A percentile compares a stretch with the other conserved stretches of the same genome.
Conservation (phyloP, 2,329 filamentous ascomycete genomes). For the Neonectria hederae region DNA sequence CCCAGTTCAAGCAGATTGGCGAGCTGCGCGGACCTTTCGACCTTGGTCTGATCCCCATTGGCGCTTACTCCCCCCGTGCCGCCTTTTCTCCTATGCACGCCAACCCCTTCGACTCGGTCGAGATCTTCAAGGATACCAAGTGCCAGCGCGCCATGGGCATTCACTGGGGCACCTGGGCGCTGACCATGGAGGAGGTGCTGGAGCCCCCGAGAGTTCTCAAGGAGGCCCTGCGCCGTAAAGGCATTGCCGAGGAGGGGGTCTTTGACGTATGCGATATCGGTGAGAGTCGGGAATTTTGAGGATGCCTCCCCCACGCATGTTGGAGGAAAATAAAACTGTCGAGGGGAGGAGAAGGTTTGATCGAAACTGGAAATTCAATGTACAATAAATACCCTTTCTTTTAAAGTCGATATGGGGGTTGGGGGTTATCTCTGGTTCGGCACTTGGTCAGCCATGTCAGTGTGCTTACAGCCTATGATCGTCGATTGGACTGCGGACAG, state of each 20-base stretch:
- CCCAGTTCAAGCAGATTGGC: constrained; percentile 88
- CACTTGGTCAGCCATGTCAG: background rate
- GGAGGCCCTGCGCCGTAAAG: constrained; percentile 74
- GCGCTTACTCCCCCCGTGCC: constrained; percentile 79
- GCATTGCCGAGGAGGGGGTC: constrained; percentile 73
- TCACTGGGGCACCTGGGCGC: constrained; percentile 91
- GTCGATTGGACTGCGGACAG: background rate
- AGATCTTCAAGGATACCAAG: constrained; percentile 86
- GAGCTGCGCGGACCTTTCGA: constrained; percentile 85
- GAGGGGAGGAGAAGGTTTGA: background rate
- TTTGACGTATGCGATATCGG: constrained; percentile 89
- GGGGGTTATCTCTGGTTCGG: background rate
- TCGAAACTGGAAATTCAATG: constrained; percentile 8
- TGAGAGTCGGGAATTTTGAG: constrained; percentile 79
- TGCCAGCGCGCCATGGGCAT: constrained; percentile 85
- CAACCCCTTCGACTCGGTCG: constrained; percentile 86
- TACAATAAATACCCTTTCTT: constrained; percentile 23
- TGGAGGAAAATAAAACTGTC: background rate
- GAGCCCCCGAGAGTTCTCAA: constrained; percentile 81
- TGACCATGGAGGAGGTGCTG: constrained; percentile 85
- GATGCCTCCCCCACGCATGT: background rate
- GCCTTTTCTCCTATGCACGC: constrained; percentile 86
- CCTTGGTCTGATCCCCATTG: constrained; percentile 91
- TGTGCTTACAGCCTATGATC: background rate
- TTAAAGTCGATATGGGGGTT: constrained; percentile 1